Percentiles rank a stretch among this genome's conserved stretches.
Conservation (phyloP, 2,329 filamentous ascomycete species). For the Colletotrichum theobromicola region DNA sequence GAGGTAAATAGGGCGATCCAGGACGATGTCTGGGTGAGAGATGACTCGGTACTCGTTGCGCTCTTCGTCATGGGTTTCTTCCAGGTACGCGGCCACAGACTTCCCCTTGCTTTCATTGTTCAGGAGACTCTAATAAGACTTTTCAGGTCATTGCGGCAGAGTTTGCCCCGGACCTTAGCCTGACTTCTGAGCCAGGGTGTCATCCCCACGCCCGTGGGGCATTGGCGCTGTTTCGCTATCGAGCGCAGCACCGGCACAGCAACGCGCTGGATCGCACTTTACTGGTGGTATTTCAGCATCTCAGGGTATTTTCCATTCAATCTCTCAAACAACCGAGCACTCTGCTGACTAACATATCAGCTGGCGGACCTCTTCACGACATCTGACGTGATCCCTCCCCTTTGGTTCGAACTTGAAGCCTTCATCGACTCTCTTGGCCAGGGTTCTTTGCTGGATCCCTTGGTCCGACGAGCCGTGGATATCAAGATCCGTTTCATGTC, state of each 20-base stretch:
- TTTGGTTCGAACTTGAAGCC: neutral
- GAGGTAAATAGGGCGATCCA: neutral
- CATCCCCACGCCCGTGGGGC: neutral
- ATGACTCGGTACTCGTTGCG: neutral
- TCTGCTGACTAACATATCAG: neutral
- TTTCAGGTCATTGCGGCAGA: neutral
- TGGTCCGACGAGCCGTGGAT: neutral
- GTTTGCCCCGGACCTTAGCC: neutral
- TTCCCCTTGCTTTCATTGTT: neutral
- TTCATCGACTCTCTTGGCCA: neutral
- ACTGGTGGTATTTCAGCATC: neutral
- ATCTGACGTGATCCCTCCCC: neutral
- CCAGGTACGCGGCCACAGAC: neutral
- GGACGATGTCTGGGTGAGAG: neutral
- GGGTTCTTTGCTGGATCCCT: neutral
- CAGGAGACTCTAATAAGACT: neutral
- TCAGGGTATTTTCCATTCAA: neutral
- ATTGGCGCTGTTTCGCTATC: neutral
- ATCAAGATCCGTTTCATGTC: neutral
- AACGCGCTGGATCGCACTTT: neutral
- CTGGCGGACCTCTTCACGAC: neutral
- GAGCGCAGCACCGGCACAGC: neutral
- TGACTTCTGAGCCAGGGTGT: neutral
- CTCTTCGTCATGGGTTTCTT: neutral
- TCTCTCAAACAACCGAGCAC: neutral